These are phyloP conservation scores for Fusarium pseudocircinatum DNA, from an alignment of 2,329 filamentous ascomycete species.

Conservation along the genomic window DNA sequence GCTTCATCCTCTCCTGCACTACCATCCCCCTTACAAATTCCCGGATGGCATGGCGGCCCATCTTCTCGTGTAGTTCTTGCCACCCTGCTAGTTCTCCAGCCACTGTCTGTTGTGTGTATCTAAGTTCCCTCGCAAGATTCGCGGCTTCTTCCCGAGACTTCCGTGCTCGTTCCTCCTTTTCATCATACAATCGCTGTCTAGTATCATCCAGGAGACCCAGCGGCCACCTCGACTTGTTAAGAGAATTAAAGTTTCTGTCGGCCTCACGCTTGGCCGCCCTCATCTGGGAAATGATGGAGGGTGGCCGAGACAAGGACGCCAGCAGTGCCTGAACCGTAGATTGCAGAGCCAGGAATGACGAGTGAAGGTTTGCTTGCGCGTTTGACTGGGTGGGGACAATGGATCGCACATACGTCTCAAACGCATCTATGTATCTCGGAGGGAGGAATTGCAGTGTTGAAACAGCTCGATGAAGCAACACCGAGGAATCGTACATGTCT, in stretches of 20 bases:
- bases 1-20: slow-evolving; percentile 78
- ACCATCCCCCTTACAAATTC: slow-evolving; percentile 83
- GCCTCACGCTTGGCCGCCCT: slow-evolving; percentile 77
- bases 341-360: slow-evolving; percentile 80
- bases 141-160: slow-evolving; percentile 76
- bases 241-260: slow-evolving; percentile 78
- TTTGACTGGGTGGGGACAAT: slow-evolving; percentile 75
- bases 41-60: slow-evolving; percentile 77
- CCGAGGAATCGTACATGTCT: slow-evolving; percentile 76
- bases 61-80: slow-evolving; percentile 86
- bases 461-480: slow-evolving; percentile 62
- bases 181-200: slow-evolving; percentile 80
- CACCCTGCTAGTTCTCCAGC: slow-evolving; percentile 91
- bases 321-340: slow-evolving; percentile 86
- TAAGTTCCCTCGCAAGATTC: slow-evolving; percentile 80
- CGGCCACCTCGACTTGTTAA: slow-evolving; percentile 82
- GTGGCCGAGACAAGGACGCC: slow-evolving; percentile 79
- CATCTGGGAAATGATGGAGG: slow-evolving; percentile 80
- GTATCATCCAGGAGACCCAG: slow-evolving; percentile 87
- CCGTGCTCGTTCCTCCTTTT: slow-evolving; percentile 82
- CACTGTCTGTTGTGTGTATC: slow-evolving; percentile 93
- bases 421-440: slow-evolving; percentile 70
- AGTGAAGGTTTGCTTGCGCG: slow-evolving; percentile 78
- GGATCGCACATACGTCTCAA: slow-evolving; percentile 76
- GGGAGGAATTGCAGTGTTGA: slow-evolving; percentile 74